These are phyloP conservation scores for Cercophora newfieldiana DNA, from an alignment of 495 filamentous ascomycete genomes.

Conservation along the genomic window DNA sequence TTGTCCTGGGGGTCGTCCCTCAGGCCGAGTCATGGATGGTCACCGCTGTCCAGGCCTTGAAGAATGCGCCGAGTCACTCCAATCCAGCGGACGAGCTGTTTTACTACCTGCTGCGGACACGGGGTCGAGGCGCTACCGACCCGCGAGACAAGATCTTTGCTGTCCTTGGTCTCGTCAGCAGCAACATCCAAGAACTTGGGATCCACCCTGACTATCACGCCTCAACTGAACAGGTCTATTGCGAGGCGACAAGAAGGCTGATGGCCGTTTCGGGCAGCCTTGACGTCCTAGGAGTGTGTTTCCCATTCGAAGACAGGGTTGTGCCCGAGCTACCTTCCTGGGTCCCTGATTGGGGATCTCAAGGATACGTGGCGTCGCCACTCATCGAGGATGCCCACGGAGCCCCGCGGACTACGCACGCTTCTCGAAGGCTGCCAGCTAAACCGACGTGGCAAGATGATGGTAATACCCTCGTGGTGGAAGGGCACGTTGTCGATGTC, in stretches of 20 bases:
- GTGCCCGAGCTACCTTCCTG: constrained; percentile 14
- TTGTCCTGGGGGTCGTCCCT: background rate
- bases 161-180: constrained; percentile 28
- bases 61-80: background rate
- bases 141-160: constrained; percentile 36
- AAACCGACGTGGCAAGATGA: constrained; percentile 7
- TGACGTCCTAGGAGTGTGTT: constrained; percentile 14
- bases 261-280: constrained; percentile 8
- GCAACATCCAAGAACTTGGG: background rate
- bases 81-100: constrained; percentile 15
- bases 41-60: constrained; percentile 8
- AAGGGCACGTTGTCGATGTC: constrained; percentile 17
- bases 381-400: constrained; percentile 9
- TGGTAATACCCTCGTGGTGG: background rate
- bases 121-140: constrained; percentile 29
- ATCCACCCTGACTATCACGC: constrained; percentile 12
- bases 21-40: background rate
- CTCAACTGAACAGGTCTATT: constrained; percentile 4
- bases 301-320: background rate
- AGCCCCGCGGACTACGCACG: constrained; percentile 8
- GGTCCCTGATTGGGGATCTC: constrained; percentile 14
- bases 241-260: constrained; percentile 3
- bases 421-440: background rate
- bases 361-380: background rate
- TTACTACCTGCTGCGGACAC: constrained; percentile 4